Evolutionary conservation across 768 basidiomycete genomes (phyloP), one percentile per base, ranked within the genome.

Genomic region (Boletus eberwhitei): DNA sequence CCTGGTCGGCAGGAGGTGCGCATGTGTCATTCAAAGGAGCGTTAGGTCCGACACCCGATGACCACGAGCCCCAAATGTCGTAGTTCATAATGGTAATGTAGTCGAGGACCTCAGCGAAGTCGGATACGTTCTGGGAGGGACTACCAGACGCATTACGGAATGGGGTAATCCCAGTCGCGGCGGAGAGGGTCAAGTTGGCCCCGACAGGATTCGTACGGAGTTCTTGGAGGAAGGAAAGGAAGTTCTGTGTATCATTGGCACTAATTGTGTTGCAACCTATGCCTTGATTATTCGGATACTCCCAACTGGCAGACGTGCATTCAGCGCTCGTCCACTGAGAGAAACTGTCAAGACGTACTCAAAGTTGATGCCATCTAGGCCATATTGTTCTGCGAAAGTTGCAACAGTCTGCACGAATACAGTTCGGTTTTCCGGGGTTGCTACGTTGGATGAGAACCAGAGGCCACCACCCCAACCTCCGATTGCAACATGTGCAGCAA

Each of bases 11-110:
- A 0, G 77, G 59, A 39, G 82, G 73, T 1, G 83, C 81, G 68
- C 94, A 96, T 1, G 80, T 79, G 67, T 96, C 86, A 56, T 85
- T 75, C 34, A 96, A 73, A 2, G 94, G 93, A 1, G 94, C 82
- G 65, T 90, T 92, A 5, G 95, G 83, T 3, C 93, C 93, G 46
- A 82, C 77, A 59, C 81, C 61, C 58, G 78, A 62, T 35, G 76
- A 75, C 71, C 78, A 78, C 13, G 76, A 69, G 7, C 84, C 82
- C 69, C 77, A 78, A 42, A 86, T 59, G 57, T 87, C 87, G 64
- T 88, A 88, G 63, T 81, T 77, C 86, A 88, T 87, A 59, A 83
- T 71, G 16, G 73, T 70, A 57, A 88, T 75, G 71, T 79, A 83
- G 65, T 87, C 84, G 45, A 97, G 77, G 3, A 86, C 82, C 2